Conservation (phyloP, 352 stramenopile species). For the Phytophthora litchii region DNA sequence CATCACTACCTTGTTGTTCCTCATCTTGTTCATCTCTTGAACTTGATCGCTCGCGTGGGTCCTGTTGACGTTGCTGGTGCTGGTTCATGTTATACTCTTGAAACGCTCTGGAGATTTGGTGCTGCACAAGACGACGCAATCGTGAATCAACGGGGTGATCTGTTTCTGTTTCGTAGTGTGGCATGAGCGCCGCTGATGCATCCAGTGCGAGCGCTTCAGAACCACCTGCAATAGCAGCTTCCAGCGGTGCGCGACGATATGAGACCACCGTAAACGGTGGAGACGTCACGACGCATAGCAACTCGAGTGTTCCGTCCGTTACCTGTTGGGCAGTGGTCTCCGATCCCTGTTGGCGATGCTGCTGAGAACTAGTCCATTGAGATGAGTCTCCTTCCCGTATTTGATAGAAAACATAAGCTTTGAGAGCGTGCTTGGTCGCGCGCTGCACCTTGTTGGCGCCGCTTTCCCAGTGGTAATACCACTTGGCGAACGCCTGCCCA, state of each 20-base stretch:
- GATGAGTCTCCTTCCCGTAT: conserved; percentile 1
- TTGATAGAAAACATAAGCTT: conserved; percentile 57
- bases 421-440: conserved; percentile 59
- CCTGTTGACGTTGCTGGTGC: conserved; percentile 7
- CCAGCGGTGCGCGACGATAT: conserved; percentile 40
- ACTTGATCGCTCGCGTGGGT: background rate
- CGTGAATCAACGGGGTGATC: conserved; percentile 20
- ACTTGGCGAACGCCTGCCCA: conserved; percentile 52
- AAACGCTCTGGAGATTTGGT: conserved; percentile 47
- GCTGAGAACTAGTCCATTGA: conserved; percentile 1
- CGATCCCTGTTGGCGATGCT: too few relatives aligned
- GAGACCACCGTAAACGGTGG: conserved; percentile 52
- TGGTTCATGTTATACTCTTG: conserved; percentile 41
- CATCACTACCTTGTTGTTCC: background rate
- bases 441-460: conserved; percentile 64
- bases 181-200: conserved; percentile 11
- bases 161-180: conserved; percentile 27
- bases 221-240: conserved; percentile 1
- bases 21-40: conserved; percentile 8
- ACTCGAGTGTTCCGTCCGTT: conserved; percentile 20
- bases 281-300: conserved; percentile 44
- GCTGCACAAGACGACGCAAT: conserved; percentile 38
- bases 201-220: conserved; percentile 8
- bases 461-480: conserved; percentile 75
- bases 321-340: background rate